These are phyloP conservation scores for Aspergillus fischeri DNA, from an alignment of 2,329 filamentous ascomycete species.

Conservation along the genomic window DNA sequence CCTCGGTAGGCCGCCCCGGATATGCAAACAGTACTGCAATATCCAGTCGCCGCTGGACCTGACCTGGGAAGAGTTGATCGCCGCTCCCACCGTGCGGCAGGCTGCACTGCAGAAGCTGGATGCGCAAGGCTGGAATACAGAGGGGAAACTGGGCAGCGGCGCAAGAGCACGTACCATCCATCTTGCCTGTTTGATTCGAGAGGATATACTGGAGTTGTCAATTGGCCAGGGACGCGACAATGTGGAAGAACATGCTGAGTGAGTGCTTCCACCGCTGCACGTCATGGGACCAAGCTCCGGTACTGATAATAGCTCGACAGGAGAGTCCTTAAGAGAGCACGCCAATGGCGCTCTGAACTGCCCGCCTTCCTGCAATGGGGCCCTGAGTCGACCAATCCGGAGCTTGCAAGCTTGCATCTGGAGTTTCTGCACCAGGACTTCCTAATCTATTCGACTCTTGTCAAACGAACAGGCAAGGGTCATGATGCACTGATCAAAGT, in stretches of 20 bases:
- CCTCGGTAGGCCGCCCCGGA: conserved; percentile 44
- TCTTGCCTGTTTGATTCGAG: conserved; percentile 12
- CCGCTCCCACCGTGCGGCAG: conserved; percentile 9
- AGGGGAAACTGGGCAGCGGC: conserved; percentile 10
- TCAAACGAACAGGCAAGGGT: conserved; percentile 8
- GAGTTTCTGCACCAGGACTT: conserved; percentile 20
- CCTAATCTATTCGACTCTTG: conserved; percentile 16
- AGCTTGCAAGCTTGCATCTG: conserved; percentile 5
- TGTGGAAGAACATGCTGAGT: conserved; percentile 4
- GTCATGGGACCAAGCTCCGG: background rate
- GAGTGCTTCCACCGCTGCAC: background rate
- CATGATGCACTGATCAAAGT: background rate
- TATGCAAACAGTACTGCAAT: conserved; percentile 36
- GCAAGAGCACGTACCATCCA: conserved; percentile 6
- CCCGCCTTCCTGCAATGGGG: conserved; percentile 8
- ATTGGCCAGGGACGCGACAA: background rate
- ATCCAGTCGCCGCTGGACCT: conserved; percentile 18
- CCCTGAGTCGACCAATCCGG: background rate
- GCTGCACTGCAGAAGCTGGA: conserved; percentile 11
- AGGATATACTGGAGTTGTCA: conserved; percentile 20
- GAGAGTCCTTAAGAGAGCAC: background rate
- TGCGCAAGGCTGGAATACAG: conserved; percentile 20
- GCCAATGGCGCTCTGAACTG: background rate
- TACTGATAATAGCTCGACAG: background rate
- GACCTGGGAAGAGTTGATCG: conserved; percentile 13